Evolutionary conservation across 2,329 filamentous ascomycete genomes (phyloP), one percentile per base, ranked within the genome.

Genomic region (Diaporthe sp.): DNA sequence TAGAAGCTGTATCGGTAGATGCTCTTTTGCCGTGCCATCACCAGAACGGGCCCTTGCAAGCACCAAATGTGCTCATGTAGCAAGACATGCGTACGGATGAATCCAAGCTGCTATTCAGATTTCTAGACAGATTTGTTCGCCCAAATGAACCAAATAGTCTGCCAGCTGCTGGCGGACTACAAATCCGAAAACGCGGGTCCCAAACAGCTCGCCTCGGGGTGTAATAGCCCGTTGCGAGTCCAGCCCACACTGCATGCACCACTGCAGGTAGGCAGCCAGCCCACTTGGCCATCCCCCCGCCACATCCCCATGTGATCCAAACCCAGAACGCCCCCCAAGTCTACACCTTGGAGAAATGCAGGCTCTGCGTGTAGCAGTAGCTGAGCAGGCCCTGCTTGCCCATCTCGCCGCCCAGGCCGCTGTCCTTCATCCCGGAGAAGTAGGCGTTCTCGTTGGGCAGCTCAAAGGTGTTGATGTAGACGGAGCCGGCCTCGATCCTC

Each of bases 381-480:
- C 80, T 80, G 55, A 83, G 74, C 72, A 84, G 60, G 0, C 83
- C 83, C 73, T 82, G 81, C 78, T 80, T 80, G 44, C 82, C 83
- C 81, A 83, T 82, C 79, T 84, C 82, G 15, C 82, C 82, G 19
- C 82, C 83, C 51, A 80, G 78, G 4, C 82, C 83, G 72, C 81
- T 82, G 77, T 83, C 79, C 78, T 84, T 83, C 75, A 81, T 80
- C 31, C 82, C 82, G 0, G 77, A 77, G 55, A 84, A 83, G 76
- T 75, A 84, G 6, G 80, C 81, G 31, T 78, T 80, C 68, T 79
- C 78, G 76, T 82, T 81, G 22, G 82, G 82, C 75, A 79, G 74
- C 76, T 83, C 82, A 10, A 62, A 73, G 67, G 78, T 77, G 81
- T 93, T 93, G 78, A 93, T 88, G 87, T 90, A 93, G 0, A 93